phyloP scores from a whole-genome alignment of 192 early-diverging fungal genomes.

The Chytriomyces confervae region DNA sequence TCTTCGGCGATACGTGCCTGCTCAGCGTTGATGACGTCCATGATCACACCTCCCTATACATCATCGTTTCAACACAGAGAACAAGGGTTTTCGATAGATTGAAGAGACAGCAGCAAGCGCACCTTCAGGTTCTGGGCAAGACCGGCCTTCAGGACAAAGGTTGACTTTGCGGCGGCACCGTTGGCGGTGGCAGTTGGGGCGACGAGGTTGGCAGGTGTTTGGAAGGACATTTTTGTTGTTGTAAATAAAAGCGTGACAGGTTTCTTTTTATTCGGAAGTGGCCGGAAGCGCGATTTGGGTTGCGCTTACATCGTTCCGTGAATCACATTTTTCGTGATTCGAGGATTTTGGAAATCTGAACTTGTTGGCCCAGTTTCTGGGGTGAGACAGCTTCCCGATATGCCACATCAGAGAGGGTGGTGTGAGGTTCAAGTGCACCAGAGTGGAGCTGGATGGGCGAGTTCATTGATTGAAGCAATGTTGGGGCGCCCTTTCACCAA shows the following conservation, averaged over 20 bases:
- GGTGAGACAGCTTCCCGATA: too few relatives aligned
- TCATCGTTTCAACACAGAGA: background rate
- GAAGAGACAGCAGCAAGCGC: constrained; percentile 19
- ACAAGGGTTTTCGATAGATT: background rate
- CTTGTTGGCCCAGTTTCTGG: too few relatives aligned
- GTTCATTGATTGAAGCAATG: too few relatives aligned
- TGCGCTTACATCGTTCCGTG: background rate
- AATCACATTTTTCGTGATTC: background rate
- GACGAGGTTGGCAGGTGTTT: constrained; percentile 66
- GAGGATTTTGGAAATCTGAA: background rate
- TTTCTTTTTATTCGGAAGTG: background rate
- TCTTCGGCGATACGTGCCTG: constrained; percentile 97
- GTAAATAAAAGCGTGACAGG: background rate
- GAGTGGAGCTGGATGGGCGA: too few relatives aligned
- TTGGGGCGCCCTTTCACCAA: too few relatives aligned
- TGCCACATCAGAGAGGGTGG: too few relatives aligned
- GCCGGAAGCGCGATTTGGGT: background rate
- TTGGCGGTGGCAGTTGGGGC: constrained; percentile 42
- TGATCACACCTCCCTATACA: constrained; percentile 92
- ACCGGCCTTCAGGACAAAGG: constrained; percentile 91
- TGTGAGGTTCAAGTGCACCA: too few relatives aligned
- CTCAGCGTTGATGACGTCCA: constrained; percentile 98
- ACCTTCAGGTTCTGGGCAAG: constrained; percentile 99
- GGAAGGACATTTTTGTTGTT: constrained; percentile 51
- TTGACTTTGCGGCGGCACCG: constrained; percentile 25